Base-by-base conservation (phyloP, 768 basidiomycete genomes). In the Nidularia sp. region DNA sequence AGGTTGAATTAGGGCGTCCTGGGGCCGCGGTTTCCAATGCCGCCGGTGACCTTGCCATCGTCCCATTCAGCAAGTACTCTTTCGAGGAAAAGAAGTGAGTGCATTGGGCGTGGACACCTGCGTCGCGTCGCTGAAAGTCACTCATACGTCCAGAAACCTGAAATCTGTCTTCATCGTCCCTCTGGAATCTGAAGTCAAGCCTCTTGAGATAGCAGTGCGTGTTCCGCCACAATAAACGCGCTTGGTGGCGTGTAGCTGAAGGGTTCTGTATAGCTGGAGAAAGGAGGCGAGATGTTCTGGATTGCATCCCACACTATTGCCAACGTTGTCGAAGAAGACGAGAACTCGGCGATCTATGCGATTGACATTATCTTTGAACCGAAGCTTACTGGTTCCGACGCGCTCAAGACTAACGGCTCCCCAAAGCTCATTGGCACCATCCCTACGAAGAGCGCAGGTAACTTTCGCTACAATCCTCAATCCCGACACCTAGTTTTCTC, bases 281-380 rank as follows among this genome's bases (percentile, higher is more conserved):
- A 82, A 46, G 87, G 82, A 6, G 90, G 89, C 18, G 84, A 89
- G 44, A 77, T 78, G 2, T 92, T 93, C 70, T 93, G 91, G 91
- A 74, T 93, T 9, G 79, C 84, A 48, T 68, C 76, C 1, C 76
- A 80, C 43, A 88, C 86, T n/a, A 65, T 93, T 53, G 89, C 77
- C 1, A 84, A 88, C 50, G 80, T 84, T 49, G 79, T 88, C 22
- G 77, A 78, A 60, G 74, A 71, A 4, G 73, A 78, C 31, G 80
- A 79, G 47, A 71, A 75, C 25, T 74, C 83, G 15, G 74, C 82
- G 41, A 66, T 93, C 35, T 86, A 84, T 61, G 76, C 81, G 6
- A 66, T 88, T 48, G 73, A 83, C 31, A 61, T 92, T 62, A 62
- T 72, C 10, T 73, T 79, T 59, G 64, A 72, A 10, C 64, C 69